A percentile compares a stretch with the other conserved stretches of the same genome.
phyloP scores from a whole-genome alignment of 495 filamentous ascomycete species.

The Cudoniella acicularis region DNA sequence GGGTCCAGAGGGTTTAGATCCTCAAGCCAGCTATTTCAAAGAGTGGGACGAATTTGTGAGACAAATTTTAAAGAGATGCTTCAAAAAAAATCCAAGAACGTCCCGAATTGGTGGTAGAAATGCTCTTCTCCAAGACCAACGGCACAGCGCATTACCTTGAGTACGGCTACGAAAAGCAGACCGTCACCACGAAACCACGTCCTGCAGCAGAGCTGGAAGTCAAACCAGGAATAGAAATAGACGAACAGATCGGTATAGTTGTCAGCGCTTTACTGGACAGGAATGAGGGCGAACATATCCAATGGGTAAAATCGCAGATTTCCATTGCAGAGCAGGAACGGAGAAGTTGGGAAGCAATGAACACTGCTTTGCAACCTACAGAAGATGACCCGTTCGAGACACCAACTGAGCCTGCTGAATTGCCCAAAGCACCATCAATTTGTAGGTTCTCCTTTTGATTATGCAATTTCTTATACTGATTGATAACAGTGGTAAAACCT shows the following conservation, averaged over 20 bases:
- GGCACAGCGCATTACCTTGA: conserved; percentile 81
- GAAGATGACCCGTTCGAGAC: conserved; percentile 30
- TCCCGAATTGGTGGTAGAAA: conserved; percentile 77
- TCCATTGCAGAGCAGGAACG: conserved; percentile 66
- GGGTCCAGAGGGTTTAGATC: conserved; percentile 75
- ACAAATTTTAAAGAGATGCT: conserved; percentile 70
- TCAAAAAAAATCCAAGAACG: conserved; percentile 79
- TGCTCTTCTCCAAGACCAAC: conserved; percentile 92
- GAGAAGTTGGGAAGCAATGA: conserved; percentile 71
- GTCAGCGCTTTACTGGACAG: conserved; percentile 76
- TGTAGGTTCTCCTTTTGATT: conserved; percentile 40
- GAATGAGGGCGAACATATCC: conserved; percentile 66
- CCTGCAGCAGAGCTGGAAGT: conserved; percentile 78
- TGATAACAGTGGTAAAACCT: conserved; percentile 54
- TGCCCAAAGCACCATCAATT: conserved; percentile 35
- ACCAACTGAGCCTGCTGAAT: conserved; percentile 20
- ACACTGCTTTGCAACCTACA: conserved; percentile 46
- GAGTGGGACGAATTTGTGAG: conserved; percentile 91
- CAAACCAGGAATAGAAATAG: conserved; percentile 57
- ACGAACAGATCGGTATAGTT: conserved; percentile 72
- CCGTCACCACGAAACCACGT: conserved; percentile 52
- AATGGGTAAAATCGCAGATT: conserved; percentile 76
- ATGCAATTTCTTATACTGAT: conserved; percentile 13
- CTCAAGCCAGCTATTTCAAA: conserved; percentile 57
- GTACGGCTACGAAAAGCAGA: conserved; percentile 83